Conservation (phyloP, 768 basidiomycete species). For the Russula olivacea region DNA sequence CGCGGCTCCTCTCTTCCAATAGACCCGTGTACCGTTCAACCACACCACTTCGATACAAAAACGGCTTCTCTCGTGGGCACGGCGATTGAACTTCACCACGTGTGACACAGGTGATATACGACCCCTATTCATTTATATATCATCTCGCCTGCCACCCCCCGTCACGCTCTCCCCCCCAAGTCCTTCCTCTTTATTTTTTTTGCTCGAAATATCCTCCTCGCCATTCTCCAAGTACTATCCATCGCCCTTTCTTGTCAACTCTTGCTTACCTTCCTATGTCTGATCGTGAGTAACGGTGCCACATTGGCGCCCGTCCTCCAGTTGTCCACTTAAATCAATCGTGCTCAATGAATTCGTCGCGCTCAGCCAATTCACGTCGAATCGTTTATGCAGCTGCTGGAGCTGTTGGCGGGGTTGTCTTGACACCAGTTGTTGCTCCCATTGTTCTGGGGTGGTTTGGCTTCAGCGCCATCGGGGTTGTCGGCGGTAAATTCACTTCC, state of each 20-base stretch:
- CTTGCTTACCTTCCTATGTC: not conserved
- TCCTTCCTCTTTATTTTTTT: not conserved
- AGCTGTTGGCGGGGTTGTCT: not conserved
- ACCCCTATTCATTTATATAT: not conserved
- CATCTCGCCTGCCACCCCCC: not conserved
- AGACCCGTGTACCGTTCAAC: not conserved
- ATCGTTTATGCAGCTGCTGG: not conserved
- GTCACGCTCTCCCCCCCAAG: not conserved
- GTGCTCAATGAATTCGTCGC: not conserved
- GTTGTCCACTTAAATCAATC: not conserved
- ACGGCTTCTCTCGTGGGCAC: not conserved
- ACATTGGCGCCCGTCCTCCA: not conserved
- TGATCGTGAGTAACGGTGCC: not conserved
- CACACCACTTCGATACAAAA: not conserved
- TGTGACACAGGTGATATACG: not conserved
- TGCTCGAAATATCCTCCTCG: not conserved
- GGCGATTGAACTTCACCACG: not conserved
- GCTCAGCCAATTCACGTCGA: not conserved
- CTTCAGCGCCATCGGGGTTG: constrained; percentile 6
- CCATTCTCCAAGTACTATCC: not conserved
- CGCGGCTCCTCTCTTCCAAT: too few relatives aligned
- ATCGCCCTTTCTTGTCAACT: not conserved
- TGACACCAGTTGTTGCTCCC: not conserved
- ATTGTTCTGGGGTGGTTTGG: not conserved
- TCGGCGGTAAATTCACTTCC: constrained; percentile 3